phyloP scores from a whole-genome alignment of 768 basidiomycete species.

The Sistotremastrum suecicum region DNA sequence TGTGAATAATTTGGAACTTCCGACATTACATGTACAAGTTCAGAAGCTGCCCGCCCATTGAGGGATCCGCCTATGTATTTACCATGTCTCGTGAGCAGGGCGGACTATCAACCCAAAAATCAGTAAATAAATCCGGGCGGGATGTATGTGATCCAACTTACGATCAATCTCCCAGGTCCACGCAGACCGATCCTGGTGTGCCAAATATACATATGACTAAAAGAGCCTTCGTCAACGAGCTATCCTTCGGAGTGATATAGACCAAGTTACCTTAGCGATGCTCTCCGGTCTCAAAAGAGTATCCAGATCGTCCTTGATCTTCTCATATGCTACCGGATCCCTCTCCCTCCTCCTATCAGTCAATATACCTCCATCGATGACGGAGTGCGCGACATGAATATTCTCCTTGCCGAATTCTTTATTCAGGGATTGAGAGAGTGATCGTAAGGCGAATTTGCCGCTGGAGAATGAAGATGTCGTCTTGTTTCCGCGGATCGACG shows the following conservation, averaged over 20 bases:
- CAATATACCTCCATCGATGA: slow-evolving; percentile 42
- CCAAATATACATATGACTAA: slow-evolving; percentile 12
- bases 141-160: slow-evolving; percentile 5
- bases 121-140: background rate
- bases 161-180: slow-evolving; percentile 17
- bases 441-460: slow-evolving; percentile 47
- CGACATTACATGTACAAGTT: no score
- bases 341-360: slow-evolving; percentile 21
- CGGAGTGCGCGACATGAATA: slow-evolving; percentile 41
- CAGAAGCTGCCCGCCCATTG: no score
- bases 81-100: slow-evolving; percentile 43
- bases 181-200: slow-evolving; percentile 13
- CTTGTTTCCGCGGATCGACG: slow-evolving; percentile 46
- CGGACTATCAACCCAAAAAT: slow-evolving; percentile 20
- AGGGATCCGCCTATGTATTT: slow-evolving; percentile 4
- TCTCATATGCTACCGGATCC: slow-evolving; percentile 23
- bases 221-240: background rate
- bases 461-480: slow-evolving; percentile 49
- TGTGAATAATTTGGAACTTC: no score
- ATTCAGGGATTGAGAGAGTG: slow-evolving; percentile 53
- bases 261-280: slow-evolving; percentile 45
- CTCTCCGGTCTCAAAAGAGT: slow-evolving; percentile 39
- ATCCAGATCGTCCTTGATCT: slow-evolving; percentile 27
- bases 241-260: no score
- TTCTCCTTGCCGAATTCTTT: slow-evolving; percentile 66